Conservation (phyloP, 305 asterid genomes). For the Fraxinus xanthoxyloides region DNA sequence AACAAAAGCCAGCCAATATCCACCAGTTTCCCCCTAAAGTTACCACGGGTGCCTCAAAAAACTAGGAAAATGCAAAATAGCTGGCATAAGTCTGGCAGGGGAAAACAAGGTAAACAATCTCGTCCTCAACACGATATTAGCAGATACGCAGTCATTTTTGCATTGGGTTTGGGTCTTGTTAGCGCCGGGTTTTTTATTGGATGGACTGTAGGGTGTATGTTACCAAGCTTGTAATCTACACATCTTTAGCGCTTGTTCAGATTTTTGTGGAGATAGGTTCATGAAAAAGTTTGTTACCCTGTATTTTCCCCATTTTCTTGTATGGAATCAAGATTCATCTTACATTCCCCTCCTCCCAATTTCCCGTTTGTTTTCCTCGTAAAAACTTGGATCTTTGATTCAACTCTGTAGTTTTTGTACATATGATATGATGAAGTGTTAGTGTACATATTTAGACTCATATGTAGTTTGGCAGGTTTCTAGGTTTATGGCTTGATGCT, state of each 20-base stretch:
- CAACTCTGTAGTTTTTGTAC: slow-evolving; percentile 18
- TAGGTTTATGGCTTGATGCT: not conserved
- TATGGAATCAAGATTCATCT: not conserved
- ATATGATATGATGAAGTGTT: slow-evolving; percentile 5
- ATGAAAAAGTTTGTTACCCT: slow-evolving; percentile 21
- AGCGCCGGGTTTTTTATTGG: slow-evolving; percentile 89
- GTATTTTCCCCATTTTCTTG: slow-evolving; percentile 24
- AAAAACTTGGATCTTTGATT: slow-evolving; percentile 1
- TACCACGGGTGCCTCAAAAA: slow-evolving; percentile 48
- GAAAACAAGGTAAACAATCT: slow-evolving; percentile 36
- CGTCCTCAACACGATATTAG: slow-evolving; percentile 31
- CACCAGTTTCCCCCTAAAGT: slow-evolving; percentile 28
- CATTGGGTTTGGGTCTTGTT: slow-evolving; percentile 77
- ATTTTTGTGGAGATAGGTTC: slow-evolving; percentile 23
- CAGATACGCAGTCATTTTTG: slow-evolving; percentile 55
- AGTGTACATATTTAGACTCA: not conserved
- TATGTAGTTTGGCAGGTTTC: not conserved
- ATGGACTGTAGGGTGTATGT: slow-evolving; percentile 77
- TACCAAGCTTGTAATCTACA: slow-evolving; percentile 36
- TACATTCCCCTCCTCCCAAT: not conserved
- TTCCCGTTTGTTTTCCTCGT: not conserved
- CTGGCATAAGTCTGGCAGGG: slow-evolving; percentile 31
- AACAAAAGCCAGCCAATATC: slow-evolving; percentile 41
- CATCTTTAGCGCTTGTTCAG: slow-evolving; percentile 18
- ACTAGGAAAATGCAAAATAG: slow-evolving; percentile 33